Evolutionary conservation across 2,329 filamentous ascomycete genomes (phyloP).

Genomic region (Colletotrichum aenigma): DNA sequence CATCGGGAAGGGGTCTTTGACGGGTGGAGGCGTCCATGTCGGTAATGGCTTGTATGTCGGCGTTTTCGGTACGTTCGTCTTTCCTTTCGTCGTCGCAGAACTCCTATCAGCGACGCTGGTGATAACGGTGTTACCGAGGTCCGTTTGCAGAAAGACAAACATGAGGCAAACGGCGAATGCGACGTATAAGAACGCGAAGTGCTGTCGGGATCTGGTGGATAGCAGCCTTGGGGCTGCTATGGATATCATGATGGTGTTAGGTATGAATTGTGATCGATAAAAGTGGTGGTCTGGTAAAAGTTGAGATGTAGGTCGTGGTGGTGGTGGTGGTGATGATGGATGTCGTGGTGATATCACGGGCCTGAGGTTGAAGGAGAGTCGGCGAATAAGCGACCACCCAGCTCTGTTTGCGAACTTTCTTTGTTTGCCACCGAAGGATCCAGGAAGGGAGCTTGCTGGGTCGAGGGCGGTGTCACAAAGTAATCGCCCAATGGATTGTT

Average conservation of each 20-base stretch:
- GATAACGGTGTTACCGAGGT: not conserved
- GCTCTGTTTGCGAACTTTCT: not conserved
- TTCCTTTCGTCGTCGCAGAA: not conserved
- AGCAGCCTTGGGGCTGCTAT: conserved; percentile 1
- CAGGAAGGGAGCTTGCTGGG: not conserved
- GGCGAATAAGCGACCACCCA: not conserved
- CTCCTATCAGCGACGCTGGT: not conserved
- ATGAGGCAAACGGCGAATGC: not conserved
- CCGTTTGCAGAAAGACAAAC: not conserved
- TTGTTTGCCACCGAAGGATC: not conserved
- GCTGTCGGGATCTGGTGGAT: not conserved
- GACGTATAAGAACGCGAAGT: not conserved
- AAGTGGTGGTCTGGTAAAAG: not conserved
- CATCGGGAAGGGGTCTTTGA: conserved; percentile 47
- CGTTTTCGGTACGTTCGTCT: not conserved
- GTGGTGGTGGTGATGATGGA: not conserved
- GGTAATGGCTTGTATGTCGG: conserved; percentile 11
- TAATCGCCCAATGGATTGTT: not conserved
- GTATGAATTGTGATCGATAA: not conserved
- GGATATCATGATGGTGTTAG: not conserved
- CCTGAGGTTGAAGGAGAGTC: not conserved
- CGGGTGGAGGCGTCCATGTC: conserved; percentile 34
- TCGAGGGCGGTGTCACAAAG: not conserved
- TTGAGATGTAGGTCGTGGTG: not conserved
- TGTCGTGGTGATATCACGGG: not conserved